These are phyloP conservation scores for Amphirosellinia nigrospora DNA, from an alignment of 495 filamentous ascomycete genomes.

Conservation along the genomic window DNA sequence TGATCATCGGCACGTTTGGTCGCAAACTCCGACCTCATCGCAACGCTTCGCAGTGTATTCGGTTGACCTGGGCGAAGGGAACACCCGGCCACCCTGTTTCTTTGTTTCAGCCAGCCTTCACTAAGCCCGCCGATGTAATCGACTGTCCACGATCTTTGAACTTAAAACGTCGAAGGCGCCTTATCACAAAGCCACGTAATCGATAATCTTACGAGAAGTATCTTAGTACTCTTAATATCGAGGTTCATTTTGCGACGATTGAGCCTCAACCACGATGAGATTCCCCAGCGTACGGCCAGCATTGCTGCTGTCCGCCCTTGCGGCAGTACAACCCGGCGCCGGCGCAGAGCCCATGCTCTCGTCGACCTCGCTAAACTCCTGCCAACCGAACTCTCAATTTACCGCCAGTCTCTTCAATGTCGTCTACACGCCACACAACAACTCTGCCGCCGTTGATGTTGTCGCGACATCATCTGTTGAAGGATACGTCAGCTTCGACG, in stretches of 20 bases:
- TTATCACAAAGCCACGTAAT: conserved; percentile 21
- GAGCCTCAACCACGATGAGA: conserved; percentile 18
- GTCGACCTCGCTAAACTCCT: conserved; percentile 79
- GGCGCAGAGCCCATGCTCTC: conserved; percentile 57
- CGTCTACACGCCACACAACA: conserved; percentile 77
- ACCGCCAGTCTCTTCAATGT: conserved; percentile 85
- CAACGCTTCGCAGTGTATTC: not conserved
- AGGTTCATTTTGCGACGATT: conserved; percentile 14
- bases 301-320: conserved; percentile 44
- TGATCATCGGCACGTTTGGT: conserved; percentile 4
- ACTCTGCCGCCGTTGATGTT: conserved; percentile 74
- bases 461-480: conserved; percentile 83
- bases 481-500: conserved; percentile 80
- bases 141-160: conserved; percentile 24
- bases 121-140: conserved; percentile 19
- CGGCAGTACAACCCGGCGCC: conserved; percentile 35
- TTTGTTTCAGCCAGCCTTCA: conserved; percentile 20
- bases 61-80: not conserved
- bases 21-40: not conserved
- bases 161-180: conserved; percentile 7
- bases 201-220: not conserved
- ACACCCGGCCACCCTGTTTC: conserved; percentile 15
- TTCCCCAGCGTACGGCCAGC: conserved; percentile 30
- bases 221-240: conserved; percentile 12
- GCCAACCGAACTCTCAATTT: conserved; percentile 79